phyloP scores from a whole-genome alignment of 2,329 filamentous ascomycete genomes.

The Fusarium sp. region DNA sequence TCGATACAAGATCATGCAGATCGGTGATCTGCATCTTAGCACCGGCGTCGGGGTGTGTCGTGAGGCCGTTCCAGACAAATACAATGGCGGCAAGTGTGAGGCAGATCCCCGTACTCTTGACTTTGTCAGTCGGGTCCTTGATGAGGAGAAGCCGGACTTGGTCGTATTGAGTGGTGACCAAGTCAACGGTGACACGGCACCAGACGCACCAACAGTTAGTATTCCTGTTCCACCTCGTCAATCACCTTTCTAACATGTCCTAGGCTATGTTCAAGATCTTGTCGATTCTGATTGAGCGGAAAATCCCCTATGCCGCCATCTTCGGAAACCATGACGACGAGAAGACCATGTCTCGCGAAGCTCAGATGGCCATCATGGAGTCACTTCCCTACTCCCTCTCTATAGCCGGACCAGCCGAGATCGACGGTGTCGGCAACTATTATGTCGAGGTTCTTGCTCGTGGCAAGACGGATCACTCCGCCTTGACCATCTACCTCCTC shows the following conservation, averaged over 20 bases:
- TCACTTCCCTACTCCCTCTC: conserved; percentile 89
- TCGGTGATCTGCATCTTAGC: conserved; percentile 92
- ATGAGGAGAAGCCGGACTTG: conserved; percentile 92
- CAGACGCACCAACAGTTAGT: conserved; percentile 83
- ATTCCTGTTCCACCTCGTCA: background rate
- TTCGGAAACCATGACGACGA: conserved; percentile 99
- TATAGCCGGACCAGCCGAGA: conserved; percentile 78
- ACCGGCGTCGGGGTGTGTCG: conserved; percentile 87
- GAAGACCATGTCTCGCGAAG: conserved; percentile 75
- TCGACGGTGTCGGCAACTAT: conserved; percentile 95
- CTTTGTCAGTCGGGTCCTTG: conserved; percentile 82
- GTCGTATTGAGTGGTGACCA: conserved; percentile 94
- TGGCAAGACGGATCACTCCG: conserved; percentile 81
- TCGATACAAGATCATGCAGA: conserved; percentile 96
- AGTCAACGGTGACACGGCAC: conserved; percentile 91
- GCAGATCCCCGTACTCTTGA: conserved; percentile 91
- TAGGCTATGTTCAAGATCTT: conserved; percentile 93
- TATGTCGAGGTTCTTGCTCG: conserved; percentile 87
- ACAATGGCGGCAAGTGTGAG: conserved; percentile 80
- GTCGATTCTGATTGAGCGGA: conserved; percentile 80
- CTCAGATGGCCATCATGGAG: conserved; percentile 86
- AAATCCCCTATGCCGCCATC: conserved; percentile 91
- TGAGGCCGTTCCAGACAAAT: conserved; percentile 78
- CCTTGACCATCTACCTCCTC: conserved; percentile 91
- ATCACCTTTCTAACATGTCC: conserved; percentile 18